Percentiles rank a stretch among this genome's conserved stretches.
phyloP scores from a whole-genome alignment of 257 asterid species.

The Salvia splendens region DNA sequence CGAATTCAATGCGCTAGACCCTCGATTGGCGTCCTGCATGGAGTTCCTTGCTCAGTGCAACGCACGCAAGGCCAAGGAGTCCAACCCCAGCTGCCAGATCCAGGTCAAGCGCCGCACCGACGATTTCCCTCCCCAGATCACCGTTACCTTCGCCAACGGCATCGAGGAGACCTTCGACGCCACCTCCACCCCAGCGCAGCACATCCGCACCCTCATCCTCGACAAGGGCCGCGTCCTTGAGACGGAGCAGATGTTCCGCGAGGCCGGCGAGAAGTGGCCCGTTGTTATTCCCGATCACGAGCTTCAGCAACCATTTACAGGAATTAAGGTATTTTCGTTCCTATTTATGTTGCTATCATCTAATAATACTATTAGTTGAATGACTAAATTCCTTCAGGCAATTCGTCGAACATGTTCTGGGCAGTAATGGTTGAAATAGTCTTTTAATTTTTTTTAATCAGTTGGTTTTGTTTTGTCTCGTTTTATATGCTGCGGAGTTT shows the following conservation, averaged over 20 bases:
- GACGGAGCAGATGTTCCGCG: conserved; percentile 91
- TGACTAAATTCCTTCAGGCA: conserved; percentile 27
- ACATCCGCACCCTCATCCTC: conserved; percentile 79
- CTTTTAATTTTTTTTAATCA: background rate
- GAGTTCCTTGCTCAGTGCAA: conserved; percentile 93
- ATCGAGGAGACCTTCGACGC: conserved; percentile 85
- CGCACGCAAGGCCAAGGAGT: conserved; percentile 85
- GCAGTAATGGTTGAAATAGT: background rate
- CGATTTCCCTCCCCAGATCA: conserved; percentile 79
- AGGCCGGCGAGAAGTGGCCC: conserved; percentile 96
- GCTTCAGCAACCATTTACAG: conserved; percentile 57
- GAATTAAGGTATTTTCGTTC: conserved; percentile 58
- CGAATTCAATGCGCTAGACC: conserved; percentile 94
- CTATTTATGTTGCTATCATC: background rate
- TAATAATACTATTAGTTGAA: background rate
- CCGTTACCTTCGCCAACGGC: conserved; percentile 89
- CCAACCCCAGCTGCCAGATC: conserved; percentile 84
- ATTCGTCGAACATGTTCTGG: conserved; percentile 41
- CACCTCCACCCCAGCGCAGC: conserved; percentile 78
- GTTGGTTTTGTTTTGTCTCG: background rate
- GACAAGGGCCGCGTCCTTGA: conserved; percentile 82
- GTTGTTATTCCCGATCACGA: conserved; percentile 76
- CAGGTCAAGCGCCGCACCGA: conserved; percentile 95
- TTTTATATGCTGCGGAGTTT: background rate
- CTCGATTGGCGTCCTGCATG: conserved; percentile 85